Evolutionary conservation across 306 rosid species (phyloP).

Genomic region (Pterocarpus santalinus): DNA sequence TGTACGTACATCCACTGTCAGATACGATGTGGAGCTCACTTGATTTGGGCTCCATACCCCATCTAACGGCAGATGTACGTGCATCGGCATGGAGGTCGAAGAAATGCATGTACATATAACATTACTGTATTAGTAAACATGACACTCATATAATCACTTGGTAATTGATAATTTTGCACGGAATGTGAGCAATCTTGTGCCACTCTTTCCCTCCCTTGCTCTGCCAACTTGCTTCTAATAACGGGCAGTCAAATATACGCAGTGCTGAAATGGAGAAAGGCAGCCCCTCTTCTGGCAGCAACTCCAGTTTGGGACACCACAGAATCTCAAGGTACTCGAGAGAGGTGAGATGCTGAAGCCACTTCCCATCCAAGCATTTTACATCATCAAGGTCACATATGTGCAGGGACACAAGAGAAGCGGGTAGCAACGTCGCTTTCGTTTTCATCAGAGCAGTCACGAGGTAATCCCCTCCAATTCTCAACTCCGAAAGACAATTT

Average conservation of each 20-base stretch:
- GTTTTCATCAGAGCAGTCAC: background rate
- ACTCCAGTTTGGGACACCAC: background rate
- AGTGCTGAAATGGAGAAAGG: background rate
- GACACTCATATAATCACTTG: no score
- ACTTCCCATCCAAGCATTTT: background rate
- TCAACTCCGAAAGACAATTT: background rate
- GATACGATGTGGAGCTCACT: no score
- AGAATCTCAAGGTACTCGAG: background rate
- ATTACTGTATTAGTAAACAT: no score
- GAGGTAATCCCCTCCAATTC: background rate
- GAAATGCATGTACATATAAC: no score
- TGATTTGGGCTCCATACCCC: no score
- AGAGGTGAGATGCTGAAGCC: constrained; percentile 6
- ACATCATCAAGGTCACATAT: background rate
- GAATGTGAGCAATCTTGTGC: no score
- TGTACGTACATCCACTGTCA: no score
- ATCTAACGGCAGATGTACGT: no score
- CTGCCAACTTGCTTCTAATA: no score
- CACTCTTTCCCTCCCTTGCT: no score
- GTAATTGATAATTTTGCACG: no score
- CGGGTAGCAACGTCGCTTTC: background rate
- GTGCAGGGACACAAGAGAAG: background rate
- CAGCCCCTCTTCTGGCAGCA: background rate
- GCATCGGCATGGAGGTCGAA: no score
- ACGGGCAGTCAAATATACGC: background rate